Conservation (phyloP, 345 rosid genomes). For the Cardamine chenopodiifolia region DNA sequence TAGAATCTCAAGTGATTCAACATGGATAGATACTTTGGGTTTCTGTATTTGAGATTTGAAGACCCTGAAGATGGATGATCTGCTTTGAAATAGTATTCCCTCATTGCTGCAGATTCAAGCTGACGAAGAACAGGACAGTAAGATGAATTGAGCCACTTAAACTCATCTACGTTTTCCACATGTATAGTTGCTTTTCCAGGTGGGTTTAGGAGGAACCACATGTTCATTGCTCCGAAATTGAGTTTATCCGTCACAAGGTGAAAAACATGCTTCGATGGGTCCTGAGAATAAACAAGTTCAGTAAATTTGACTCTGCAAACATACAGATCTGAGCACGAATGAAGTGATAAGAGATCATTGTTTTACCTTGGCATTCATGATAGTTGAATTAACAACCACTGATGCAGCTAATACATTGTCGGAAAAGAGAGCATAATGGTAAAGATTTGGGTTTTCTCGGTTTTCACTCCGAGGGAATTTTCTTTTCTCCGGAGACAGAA, state of each 20-base stretch:
- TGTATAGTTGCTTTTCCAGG: conserved; percentile 93
- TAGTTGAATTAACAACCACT: conserved; percentile 95
- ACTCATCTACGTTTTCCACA: conserved; percentile 97
- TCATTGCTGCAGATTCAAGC: conserved; percentile 93
- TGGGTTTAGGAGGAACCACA: conserved; percentile 97
- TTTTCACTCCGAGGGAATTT: conserved; percentile 87
- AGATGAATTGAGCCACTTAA: conserved; percentile 97
- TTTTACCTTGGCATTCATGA: conserved; percentile 89
- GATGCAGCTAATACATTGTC: conserved; percentile 99
- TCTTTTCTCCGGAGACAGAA: conserved; percentile 88
- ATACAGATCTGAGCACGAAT: background rate
- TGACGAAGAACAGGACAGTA: conserved; percentile 97
- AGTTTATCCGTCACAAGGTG: conserved; percentile 96
- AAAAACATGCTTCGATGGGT: conserved; percentile 93
- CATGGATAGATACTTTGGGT: conserved; percentile 98
- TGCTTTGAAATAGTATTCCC: conserved; percentile 96
- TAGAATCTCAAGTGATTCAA: conserved; percentile 93
- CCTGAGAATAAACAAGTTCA: conserved; percentile 50
- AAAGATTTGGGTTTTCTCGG: conserved; percentile 77
- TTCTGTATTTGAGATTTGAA: conserved; percentile 91
- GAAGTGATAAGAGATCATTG: background rate
- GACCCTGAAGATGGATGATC: conserved; percentile 90
- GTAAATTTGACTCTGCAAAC: background rate
- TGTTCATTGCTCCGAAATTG: conserved; percentile 96
- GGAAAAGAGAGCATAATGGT: conserved; percentile 97